Percentiles rank a stretch among this genome's conserved stretches.
These are phyloP conservation scores for Dalbergia oliveri DNA, from an alignment of 306 rosid species.

Conservation along the genomic window DNA sequence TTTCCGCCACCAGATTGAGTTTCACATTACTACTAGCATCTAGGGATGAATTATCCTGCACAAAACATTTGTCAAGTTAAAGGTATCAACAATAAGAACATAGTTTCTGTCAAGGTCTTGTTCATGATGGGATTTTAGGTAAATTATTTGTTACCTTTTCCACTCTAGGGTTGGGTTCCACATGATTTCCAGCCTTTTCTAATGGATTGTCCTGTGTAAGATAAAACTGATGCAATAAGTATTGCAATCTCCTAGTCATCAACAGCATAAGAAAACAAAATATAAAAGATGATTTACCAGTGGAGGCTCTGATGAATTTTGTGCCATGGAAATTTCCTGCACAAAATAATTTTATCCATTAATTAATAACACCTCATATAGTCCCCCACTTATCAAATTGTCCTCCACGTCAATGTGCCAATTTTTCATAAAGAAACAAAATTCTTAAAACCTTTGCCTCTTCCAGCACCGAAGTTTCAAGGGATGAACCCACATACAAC, in stretches of 20 bases:
- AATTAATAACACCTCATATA: conserved; percentile 2
- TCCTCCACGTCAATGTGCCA: conserved; percentile 10
- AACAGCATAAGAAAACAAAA: neutral
- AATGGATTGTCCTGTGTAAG: conserved; percentile 53
- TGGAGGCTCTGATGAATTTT: conserved; percentile 42
- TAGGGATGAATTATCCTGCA: conserved; percentile 32
- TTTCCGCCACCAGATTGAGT: conserved; percentile 9
- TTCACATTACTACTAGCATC: conserved; percentile 31
- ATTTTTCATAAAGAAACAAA: conserved; percentile 20
- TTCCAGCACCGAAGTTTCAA: conserved; percentile 40
- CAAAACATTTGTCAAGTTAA: conserved; percentile 18
- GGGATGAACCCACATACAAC: conserved; percentile 1
- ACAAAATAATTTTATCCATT: neutral
- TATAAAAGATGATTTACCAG: conserved; percentile 31
- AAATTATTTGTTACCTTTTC: conserved; percentile 53
- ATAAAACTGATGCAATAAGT: conserved; percentile 32
- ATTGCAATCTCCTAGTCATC: conserved; percentile 17
- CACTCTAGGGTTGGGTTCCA: conserved; percentile 35
- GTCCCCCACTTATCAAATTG: neutral
- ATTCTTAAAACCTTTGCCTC: conserved; percentile 31
- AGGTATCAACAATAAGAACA: conserved; percentile 1
- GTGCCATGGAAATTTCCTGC: conserved; percentile 46
- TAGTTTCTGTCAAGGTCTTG: conserved; percentile 10
- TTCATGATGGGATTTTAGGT: conserved; percentile 1
- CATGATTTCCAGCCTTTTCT: conserved; percentile 27